Evolutionary conservation across 2,329 filamentous ascomycete species (phyloP), one percentile per base, ranked within the genome.

Genomic region (Hymenoscyphus scutula): DNA sequence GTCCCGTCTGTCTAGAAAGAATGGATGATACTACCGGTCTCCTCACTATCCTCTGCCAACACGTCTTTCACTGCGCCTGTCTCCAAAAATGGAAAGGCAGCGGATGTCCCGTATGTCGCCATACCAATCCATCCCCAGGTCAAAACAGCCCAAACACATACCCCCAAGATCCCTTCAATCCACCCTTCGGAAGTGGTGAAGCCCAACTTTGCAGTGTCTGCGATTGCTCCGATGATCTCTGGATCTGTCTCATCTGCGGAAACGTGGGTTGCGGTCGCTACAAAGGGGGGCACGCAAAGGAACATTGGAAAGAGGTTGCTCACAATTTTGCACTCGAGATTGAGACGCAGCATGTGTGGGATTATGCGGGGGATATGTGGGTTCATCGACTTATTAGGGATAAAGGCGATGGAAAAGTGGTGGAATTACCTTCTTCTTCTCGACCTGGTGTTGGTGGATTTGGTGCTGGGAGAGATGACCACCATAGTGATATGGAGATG

Each of bases 11-110:
- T 69, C 83, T 99, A 5, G 95, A 99, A 75, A 89, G 94, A 56
- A 99, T 99, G 95, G 95, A 99, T 72, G 94, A 98, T 74, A 97
- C 93, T 0, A 96, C 92, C 0, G 95, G 95, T 0, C 81, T 99
- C 2, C 85, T 99, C 73, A 99, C 95, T 0, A 98, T 98, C 48
- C 88, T 96, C 32, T 99, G 95, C 74, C 94, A 98, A 72, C 95
- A 99, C 72, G 92, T 98, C 58, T 99, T 99, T 74, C 95, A 99
- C 75, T 98, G 95, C 74, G 93, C 89, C 1, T 99, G 95, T 76
- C 81, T 99, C 0, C 91, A 97, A 72, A 98, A 95, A 74, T 99
- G 95, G 95, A 91, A 91, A 73, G 93, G 94, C 4, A 90, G 88
- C 29, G 94, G 94, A 4, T 99, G 95, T 73, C 95, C 95, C 0